Evolutionary conservation across 257 asterid species (phyloP).

Genomic region (Paraleonurus japonicus): DNA sequence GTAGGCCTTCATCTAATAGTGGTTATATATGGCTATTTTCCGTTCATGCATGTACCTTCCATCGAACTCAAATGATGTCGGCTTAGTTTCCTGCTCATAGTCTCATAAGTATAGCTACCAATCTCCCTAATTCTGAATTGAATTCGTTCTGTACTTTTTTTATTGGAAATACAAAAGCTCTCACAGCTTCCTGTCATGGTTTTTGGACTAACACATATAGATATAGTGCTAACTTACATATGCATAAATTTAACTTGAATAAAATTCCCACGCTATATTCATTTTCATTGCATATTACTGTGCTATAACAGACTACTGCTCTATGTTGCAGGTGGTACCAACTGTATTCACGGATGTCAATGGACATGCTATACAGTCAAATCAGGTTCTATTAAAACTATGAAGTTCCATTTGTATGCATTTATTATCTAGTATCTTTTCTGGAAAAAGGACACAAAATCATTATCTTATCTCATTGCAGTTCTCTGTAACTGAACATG

Average conservation of each 20-base stretch:
- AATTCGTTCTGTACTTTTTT: too few relatives aligned
- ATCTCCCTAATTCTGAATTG: too few relatives aligned
- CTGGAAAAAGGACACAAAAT: conserved; percentile 24
- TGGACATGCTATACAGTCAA: conserved; percentile 79
- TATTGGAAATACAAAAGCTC: too few relatives aligned
- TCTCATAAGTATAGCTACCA: too few relatives aligned
- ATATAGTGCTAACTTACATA: background rate
- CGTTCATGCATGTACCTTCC: too few relatives aligned
- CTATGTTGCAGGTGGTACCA: conserved; percentile 85
- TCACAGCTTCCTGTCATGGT: too few relatives aligned
- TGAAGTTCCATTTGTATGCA: background rate
- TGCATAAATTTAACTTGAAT: background rate
- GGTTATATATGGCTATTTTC: too few relatives aligned
- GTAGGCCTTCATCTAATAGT: too few relatives aligned
- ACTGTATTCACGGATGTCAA: conserved; percentile 82
- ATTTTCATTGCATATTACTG: background rate
- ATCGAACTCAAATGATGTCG: too few relatives aligned
- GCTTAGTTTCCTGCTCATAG: too few relatives aligned
- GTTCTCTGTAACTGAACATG: conserved; percentile 98
- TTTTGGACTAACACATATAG: too few relatives aligned
- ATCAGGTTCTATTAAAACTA: conserved; percentile 57
- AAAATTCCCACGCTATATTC: background rate
- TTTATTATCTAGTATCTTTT: background rate
- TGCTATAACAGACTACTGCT: conserved; percentile 1
- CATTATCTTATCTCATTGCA: conserved; percentile 40